Conservation (phyloP, 1,284 basidiomycete species). For the Boletus mariae region DNA sequence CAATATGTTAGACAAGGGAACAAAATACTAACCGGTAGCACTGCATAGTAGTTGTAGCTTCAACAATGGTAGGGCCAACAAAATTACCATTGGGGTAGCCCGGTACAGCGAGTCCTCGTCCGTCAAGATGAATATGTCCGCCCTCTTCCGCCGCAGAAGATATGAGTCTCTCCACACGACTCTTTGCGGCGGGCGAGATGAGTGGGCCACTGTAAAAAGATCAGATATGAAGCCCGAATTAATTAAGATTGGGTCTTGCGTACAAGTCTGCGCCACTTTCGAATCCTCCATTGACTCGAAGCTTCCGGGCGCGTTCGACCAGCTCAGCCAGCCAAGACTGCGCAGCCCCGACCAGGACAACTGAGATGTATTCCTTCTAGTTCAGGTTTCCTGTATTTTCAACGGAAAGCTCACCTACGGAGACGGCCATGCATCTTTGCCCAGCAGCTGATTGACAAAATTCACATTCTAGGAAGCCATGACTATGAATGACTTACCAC, state of each 20-base stretch:
- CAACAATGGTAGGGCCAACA: slow-evolving; percentile 89
- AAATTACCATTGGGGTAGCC: slow-evolving; percentile 92
- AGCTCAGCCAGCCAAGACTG: slow-evolving; percentile 86
- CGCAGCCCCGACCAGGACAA: slow-evolving; percentile 81
- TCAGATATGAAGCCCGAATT: slow-evolving; percentile 4
- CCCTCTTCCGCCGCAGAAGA: slow-evolving; percentile 82
- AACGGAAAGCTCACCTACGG: slow-evolving; percentile 61
- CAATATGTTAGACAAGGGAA: background rate
- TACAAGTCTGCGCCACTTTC: slow-evolving; percentile 85
- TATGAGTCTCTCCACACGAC: slow-evolving; percentile 77
- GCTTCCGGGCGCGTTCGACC: slow-evolving; percentile 75
- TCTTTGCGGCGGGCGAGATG: slow-evolving; percentile 86
- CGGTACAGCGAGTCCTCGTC: slow-evolving; percentile 65
- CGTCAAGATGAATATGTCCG: slow-evolving; percentile 87
- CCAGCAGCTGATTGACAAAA: slow-evolving; percentile 75
- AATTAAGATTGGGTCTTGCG: slow-evolving; percentile 30
- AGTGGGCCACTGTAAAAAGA: slow-evolving; percentile 73
- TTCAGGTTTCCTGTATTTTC: background rate
- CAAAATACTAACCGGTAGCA: slow-evolving; percentile 72
- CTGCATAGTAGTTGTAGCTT: slow-evolving; percentile 79
- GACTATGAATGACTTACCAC: slow-evolving; percentile 48
- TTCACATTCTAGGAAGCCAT: slow-evolving; percentile 35
- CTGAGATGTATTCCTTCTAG: slow-evolving; percentile 32
- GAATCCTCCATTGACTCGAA: slow-evolving; percentile 90
- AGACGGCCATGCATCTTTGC: slow-evolving; percentile 94